A percentile compares a stretch with the other conserved stretches of the same genome.
phyloP scores from a whole-genome alignment of 2,329 filamentous ascomycete genomes.

The Fusarium chuoi region DNA sequence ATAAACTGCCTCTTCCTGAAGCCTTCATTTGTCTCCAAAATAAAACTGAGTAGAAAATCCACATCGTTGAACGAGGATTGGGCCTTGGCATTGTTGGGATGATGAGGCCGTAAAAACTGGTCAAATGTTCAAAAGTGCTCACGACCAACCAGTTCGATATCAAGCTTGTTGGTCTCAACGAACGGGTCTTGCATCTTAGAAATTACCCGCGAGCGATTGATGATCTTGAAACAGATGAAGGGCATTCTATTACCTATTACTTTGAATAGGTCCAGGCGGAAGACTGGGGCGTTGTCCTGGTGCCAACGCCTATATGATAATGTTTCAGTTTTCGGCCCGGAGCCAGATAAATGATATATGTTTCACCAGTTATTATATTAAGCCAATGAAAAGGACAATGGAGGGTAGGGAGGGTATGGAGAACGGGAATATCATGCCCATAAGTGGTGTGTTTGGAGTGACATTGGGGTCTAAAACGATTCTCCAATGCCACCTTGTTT shows the following conservation, averaged over 20 bases:
- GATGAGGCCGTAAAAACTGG: too few relatives aligned
- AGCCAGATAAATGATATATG: background rate
- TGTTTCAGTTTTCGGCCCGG: background rate
- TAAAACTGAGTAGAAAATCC: rapidly evolving
- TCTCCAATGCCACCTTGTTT: background rate
- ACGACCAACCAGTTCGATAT: rapidly evolving
- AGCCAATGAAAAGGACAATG: too few relatives aligned
- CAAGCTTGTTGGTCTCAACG: background rate
- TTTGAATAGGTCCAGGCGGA: background rate
- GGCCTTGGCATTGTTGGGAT: background rate
- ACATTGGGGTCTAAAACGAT: background rate
- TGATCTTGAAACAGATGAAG: too few relatives aligned
- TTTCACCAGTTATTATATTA: rapidly evolving
- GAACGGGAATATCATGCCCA: too few relatives aligned
- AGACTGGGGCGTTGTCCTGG: background rate
- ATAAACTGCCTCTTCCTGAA: rapidly evolving
- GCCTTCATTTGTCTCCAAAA: background rate
- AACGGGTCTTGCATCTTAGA: background rate
- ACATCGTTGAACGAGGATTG: background rate
- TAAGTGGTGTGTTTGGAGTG: background rate
- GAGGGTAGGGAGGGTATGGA: too few relatives aligned
- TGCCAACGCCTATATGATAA: too few relatives aligned
- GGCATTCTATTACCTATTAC: background rate
- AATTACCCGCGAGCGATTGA: background rate
- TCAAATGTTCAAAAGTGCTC: background rate